Conservation (phyloP, 1,284 basidiomycete genomes). For the Ceratobasidium theobromae region DNA sequence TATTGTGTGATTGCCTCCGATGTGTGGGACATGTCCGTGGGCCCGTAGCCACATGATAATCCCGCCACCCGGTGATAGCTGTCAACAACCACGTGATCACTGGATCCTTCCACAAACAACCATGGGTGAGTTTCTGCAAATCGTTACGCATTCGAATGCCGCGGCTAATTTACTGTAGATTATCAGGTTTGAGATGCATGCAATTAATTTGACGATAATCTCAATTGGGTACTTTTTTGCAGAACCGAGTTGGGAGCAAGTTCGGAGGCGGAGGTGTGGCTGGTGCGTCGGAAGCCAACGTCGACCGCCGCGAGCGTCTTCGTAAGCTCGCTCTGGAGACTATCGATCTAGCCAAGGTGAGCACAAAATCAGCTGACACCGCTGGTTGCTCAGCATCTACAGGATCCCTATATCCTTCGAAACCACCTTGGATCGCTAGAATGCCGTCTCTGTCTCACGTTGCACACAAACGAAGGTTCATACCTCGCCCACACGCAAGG, state of each 20-base stretch:
- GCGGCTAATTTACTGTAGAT: constrained; percentile 38
- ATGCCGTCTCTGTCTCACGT: constrained; percentile 95
- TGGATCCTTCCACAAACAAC: neutral
- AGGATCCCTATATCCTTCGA: constrained; percentile 98
- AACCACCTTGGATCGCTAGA: constrained; percentile 97
- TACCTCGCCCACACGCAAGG: constrained; percentile 99
- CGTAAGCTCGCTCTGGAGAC: constrained; percentile 95
- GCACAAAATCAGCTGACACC: constrained; percentile 36
- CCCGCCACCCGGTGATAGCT: neutral
- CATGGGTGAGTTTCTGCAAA: constrained; percentile 17
- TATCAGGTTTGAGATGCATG: constrained; percentile 42
- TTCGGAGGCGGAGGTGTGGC: constrained; percentile 95
- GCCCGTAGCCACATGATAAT: neutral
- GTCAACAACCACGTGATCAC: neutral
- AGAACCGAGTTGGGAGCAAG: constrained; percentile 95
- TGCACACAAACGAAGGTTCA: constrained; percentile 99
- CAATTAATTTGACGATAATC: constrained; percentile 19
- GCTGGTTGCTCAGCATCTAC: neutral
- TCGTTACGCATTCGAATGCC: neutral
- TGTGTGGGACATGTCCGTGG: too few relatives aligned
- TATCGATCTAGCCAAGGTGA: constrained; percentile 90
- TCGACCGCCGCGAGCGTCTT: constrained; percentile 92
- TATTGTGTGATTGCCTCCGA: too few relatives aligned
- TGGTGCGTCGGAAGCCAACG: constrained; percentile 89
- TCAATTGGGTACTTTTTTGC: neutral